Conservation (phyloP, 2,329 filamentous ascomycete genomes). For the Aspergillus tamarii region DNA sequence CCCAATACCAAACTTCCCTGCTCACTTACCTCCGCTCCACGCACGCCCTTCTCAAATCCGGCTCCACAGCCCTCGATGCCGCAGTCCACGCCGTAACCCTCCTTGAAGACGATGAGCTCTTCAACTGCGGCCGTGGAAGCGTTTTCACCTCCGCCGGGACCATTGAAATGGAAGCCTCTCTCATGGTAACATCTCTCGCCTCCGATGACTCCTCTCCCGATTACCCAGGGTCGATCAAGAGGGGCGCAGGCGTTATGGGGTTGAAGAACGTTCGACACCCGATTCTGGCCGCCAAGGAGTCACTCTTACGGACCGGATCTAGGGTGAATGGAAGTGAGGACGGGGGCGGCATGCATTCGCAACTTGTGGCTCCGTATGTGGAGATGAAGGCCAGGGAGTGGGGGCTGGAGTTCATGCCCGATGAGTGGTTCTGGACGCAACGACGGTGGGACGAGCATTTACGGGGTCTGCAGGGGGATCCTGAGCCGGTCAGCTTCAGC, state of each 20-base stretch:
- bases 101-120: conserved; percentile 78
- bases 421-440: conserved; percentile 78
- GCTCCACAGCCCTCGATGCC: conserved; percentile 68
- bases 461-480: conserved; percentile 51
- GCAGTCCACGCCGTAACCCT: conserved; percentile 74
- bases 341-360: conserved; percentile 59
- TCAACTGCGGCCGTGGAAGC: conserved; percentile 82
- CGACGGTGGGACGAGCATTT: conserved; percentile 77
- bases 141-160: conserved; percentile 83
- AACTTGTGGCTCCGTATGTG: conserved; percentile 68
- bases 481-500: conserved; percentile 52
- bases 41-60: conserved; percentile 42
- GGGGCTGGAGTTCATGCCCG: conserved; percentile 70
- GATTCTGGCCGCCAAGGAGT: conserved; percentile 70
- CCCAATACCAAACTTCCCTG: conserved; percentile 63
- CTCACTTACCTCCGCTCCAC: conserved; percentile 61
- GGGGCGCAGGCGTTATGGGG: conserved; percentile 76
- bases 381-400: conserved; percentile 65
- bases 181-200: conserved; percentile 70
- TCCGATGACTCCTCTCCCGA: not conserved
- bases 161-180: conserved; percentile 82
- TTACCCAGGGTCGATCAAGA: conserved; percentile 62
- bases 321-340: conserved; percentile 35
- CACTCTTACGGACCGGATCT: conserved; percentile 60
- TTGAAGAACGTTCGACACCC: conserved; percentile 77